phyloP scores from a whole-genome alignment of 2,329 filamentous ascomycete species.

The Lithohypha guttulata region DNA sequence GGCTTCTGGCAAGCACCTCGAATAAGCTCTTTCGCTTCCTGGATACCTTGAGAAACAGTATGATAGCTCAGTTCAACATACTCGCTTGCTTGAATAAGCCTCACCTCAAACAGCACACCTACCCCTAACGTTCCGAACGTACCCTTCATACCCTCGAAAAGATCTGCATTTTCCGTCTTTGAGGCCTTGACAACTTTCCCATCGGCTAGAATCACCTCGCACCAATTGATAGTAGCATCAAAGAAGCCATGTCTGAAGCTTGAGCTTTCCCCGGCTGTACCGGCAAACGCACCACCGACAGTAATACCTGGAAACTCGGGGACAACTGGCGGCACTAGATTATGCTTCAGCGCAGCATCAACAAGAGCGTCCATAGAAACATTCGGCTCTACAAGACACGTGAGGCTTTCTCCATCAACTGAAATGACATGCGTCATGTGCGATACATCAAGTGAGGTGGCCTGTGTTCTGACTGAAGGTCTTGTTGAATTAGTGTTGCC shows the following conservation, averaged over 20 bases:
- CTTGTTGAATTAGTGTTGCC: constrained; percentile 46
- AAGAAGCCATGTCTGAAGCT: constrained; percentile 60
- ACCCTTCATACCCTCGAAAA: constrained; percentile 55
- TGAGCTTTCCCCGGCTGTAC: constrained; percentile 57
- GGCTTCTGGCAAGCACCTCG: constrained; percentile 29
- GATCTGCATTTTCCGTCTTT: constrained; percentile 43
- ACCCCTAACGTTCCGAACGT: constrained; percentile 59
- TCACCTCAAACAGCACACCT: constrained; percentile 46
- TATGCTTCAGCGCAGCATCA: constrained; percentile 44
- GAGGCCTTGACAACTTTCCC: constrained; percentile 49
- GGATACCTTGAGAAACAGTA: constrained; percentile 29
- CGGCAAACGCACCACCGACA: constrained; percentile 56
- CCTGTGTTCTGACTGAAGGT: constrained; percentile 30
- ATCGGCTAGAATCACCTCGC: constrained; percentile 56
- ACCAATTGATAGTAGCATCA: constrained; percentile 48
- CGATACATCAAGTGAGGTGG: constrained; percentile 50
- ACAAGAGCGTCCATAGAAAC: constrained; percentile 58
- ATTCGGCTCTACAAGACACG: constrained; percentile 58
- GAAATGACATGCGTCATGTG: constrained; percentile 50
- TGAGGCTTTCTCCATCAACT: constrained; percentile 44
- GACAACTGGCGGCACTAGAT: constrained; percentile 53
- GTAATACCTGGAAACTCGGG: constrained; percentile 67
- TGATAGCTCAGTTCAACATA: constrained; percentile 42
- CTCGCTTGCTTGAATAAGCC: constrained; percentile 35
- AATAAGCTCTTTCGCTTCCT: constrained; percentile 29